phyloP scores from a whole-genome alignment of 2,329 filamentous ascomycete species.

The Colletotrichum sublineola region DNA sequence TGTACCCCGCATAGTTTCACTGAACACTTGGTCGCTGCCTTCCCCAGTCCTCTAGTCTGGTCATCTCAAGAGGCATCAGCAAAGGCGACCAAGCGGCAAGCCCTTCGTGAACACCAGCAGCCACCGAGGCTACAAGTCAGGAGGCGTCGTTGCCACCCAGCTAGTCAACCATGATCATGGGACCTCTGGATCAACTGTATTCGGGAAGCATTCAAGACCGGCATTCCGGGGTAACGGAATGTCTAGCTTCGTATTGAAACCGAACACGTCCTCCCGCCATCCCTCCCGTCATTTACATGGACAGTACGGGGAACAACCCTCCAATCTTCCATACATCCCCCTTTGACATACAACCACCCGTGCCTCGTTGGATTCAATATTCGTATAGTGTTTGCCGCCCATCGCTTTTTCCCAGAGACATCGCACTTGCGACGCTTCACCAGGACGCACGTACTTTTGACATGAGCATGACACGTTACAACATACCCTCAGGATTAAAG shows the following conservation, averaged over 20 bases:
- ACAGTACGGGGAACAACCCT: slow-evolving; percentile 2
- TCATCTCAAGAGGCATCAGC: background rate
- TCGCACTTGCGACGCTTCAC: background rate
- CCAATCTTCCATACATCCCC: slow-evolving; percentile 20
- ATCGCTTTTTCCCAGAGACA: background rate
- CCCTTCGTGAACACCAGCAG: slow-evolving; percentile 8
- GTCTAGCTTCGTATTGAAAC: slow-evolving; percentile 23
- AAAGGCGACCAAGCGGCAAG: slow-evolving; percentile 4
- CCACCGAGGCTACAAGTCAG: slow-evolving; percentile 19
- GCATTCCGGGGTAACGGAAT: slow-evolving; percentile 18
- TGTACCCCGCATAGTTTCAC: too few relatives aligned
- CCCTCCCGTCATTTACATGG: slow-evolving; percentile 6
- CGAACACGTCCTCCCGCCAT: slow-evolving; percentile 29
- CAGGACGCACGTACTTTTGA: background rate
- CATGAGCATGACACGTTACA: slow-evolving; percentile 6
- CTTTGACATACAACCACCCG: slow-evolving; percentile 12
- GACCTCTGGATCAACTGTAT: slow-evolving; percentile 21
- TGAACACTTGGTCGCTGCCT: background rate
- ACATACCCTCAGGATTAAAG: background rate
- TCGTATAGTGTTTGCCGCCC: slow-evolving; percentile 17
- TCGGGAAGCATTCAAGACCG: slow-evolving; percentile 21
- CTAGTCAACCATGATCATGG: slow-evolving; percentile 4
- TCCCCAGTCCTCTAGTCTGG: background rate
- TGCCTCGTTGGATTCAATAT: background rate
- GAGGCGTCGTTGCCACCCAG: slow-evolving; percentile 13